These are phyloP conservation scores for Podospora didyma DNA, from an alignment of 495 filamentous ascomycete genomes.

Conservation along the genomic window DNA sequence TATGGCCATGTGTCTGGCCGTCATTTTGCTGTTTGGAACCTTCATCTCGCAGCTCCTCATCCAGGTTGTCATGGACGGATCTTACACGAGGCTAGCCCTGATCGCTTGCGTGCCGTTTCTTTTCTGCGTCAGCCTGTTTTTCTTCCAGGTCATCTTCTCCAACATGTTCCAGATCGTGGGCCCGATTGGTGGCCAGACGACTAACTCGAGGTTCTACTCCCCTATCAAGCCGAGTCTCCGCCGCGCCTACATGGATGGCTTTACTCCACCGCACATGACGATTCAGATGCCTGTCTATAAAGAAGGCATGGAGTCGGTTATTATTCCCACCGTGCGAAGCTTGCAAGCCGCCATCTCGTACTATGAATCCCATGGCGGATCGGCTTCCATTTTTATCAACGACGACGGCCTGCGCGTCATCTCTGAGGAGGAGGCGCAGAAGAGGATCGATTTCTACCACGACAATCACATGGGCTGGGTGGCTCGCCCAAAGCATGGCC, in stretches of 20 bases:
- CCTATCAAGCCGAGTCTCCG: conserved; percentile 55
- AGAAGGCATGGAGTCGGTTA: conserved; percentile 57
- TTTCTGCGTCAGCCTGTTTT: conserved; percentile 70
- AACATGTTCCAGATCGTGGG: conserved; percentile 66
- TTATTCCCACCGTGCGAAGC: conserved; percentile 58
- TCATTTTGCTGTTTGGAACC: conserved; percentile 58
- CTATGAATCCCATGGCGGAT: conserved; percentile 70
- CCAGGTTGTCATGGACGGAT: conserved; percentile 55
- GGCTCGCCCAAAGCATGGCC: conserved; percentile 55
- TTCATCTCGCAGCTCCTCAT: conserved; percentile 55
- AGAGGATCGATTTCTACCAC: conserved; percentile 57
- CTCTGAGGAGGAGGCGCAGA: conserved; percentile 53
- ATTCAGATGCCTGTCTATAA: conserved; percentile 68
- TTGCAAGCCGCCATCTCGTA: conserved; percentile 64
- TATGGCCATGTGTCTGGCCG: conserved; percentile 55
- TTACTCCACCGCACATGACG: conserved; percentile 55
- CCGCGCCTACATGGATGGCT: conserved; percentile 27
- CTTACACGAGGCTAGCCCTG: conserved; percentile 54
- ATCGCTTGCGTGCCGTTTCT: conserved; percentile 58
- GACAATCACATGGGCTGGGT: conserved; percentile 74
- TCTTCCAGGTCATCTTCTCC: conserved; percentile 64
- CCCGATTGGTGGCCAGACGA: conserved; percentile 58
- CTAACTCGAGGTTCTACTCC: conserved; percentile 70
- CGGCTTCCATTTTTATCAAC: conserved; percentile 70
- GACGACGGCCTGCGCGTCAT: conserved; percentile 68